Evolutionary conservation across 2,329 filamentous ascomycete genomes (phyloP), one percentile per base, ranked within the genome.

Genomic region (Penicillium sp.): DNA sequence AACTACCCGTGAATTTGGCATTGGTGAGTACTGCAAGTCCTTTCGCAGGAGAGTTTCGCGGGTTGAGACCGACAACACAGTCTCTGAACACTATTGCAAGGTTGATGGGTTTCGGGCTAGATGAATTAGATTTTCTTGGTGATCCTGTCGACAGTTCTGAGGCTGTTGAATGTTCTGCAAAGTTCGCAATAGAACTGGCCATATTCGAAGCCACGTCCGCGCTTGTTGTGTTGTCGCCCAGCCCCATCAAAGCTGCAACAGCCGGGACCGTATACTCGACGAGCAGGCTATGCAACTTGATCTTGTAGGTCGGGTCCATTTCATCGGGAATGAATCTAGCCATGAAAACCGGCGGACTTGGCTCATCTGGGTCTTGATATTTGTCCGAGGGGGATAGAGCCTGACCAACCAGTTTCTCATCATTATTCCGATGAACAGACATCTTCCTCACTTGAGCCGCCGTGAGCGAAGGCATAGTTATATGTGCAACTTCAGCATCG

Each of bases 271-370:
- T 88, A 71, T 99, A 99, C 69, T 99, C 95, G n/a, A 91, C 73
- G 55, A 86, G 88, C 4, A 96, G 64, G 57, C 96, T 92, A 72
- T 89, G 90, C 40, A 97, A 76, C 69, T 96, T 95, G 54, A 97
- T 72, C 70, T 95, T 96, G 61, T 97, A 79, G 6, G 91, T 86
- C 0, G 95, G 93, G 60, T 97, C 93, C 75, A 95, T 90, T 69
- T 97, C 93, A 69, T 97, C 92, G 0, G 91, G 91, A 61, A 99
- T 90, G 76, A 96, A 89, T 47, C 94, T 85, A 55, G 90, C 85
- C 87, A 96, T 96, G 49, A 97, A 71, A 60, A 92, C 90, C 0
- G 87, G 86, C 14, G 73, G 63, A 14, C 55, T 50, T 7, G 59
- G 51, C 18, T 60, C 48, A 11, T 52, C 53, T 27, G 45, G 22